Percentiles rank a stretch among this genome's conserved stretches.
Evolutionary conservation across 306 rosid species (phyloP).

Genomic region (Glycine tomentella): DNA sequence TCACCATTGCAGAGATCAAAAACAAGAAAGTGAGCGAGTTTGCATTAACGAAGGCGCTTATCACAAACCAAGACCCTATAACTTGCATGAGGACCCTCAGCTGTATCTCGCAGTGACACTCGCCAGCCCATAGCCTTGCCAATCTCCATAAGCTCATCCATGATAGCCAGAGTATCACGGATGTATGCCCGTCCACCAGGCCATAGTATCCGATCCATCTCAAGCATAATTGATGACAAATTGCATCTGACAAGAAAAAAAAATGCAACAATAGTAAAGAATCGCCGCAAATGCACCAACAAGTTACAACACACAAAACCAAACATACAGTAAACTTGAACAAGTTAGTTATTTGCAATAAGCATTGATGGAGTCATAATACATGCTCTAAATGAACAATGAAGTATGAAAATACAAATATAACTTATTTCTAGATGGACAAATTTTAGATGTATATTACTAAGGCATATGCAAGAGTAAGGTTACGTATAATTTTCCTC

Average conservation of each 20-base stretch:
- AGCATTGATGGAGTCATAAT: background rate
- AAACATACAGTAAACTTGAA: background rate
- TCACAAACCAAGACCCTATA: slow-evolving; percentile 78
- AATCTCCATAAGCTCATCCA: slow-evolving; percentile 81
- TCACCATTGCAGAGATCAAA: slow-evolving; percentile 32
- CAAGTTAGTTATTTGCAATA: background rate
- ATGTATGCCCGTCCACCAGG: slow-evolving; percentile 86
- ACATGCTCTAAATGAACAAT: slow-evolving; percentile 11
- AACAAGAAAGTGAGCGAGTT: slow-evolving; percentile 8
- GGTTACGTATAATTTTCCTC: too few species aligned
- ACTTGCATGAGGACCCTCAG: slow-evolving; percentile 95
- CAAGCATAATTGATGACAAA: slow-evolving; percentile 84
- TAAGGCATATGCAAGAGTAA: too few species aligned
- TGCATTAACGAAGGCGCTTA: slow-evolving; percentile 68
- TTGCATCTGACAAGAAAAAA: slow-evolving; percentile 64
- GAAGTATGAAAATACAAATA: background rate
- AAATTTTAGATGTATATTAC: background rate
- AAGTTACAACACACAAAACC: background rate
- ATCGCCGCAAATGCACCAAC: too few species aligned
- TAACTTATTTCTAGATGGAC: background rate
- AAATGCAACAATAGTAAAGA: slow-evolving; percentile 30
- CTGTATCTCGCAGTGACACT: slow-evolving; percentile 66
- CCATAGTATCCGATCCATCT: slow-evolving; percentile 93
- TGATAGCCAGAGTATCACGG: slow-evolving; percentile 75
- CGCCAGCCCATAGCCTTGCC: slow-evolving; percentile 88